Evolutionary conservation across 2,329 filamentous ascomycete genomes (phyloP), one percentile per base, ranked within the genome.

Genomic region (Aureobasidium sp.): DNA sequence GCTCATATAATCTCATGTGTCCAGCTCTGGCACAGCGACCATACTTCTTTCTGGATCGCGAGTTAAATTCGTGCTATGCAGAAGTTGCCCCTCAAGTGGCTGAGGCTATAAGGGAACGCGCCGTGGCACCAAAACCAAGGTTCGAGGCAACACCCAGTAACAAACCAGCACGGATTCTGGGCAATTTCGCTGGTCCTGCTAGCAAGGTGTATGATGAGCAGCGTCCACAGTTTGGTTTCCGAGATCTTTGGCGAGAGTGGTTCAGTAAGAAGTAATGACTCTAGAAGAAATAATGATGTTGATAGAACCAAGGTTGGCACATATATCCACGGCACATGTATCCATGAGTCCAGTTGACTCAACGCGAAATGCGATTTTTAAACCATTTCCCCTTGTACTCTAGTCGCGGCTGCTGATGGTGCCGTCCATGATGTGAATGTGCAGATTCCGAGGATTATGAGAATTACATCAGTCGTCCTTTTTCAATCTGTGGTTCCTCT

Each of bases 1-100:
- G 94, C 29, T 89, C 89, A 15, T 99, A 99, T 78, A 97, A 97
- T 69, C 83, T 97, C 3, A 93, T 96, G 86, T 93, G 94, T 0
- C 94, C 94, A 0, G 87, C 91, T 61, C 81, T 96, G 1, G 92
- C 93, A 2, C 95, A 94, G 76, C 96, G 96, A 74, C 90, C 93
- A 0, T 97, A 97, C 74, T 92, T 91, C 71, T 87, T 82, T 2
- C 83, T 97, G 8, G 84, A 92, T 48, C 85, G 93, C 53, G 94
- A 99, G 75, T 80, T 97, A 17, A 82, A 81, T 34, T 80, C 84
- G 2, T 97, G 92, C 72, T 97, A 87, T 71, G 88, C 91, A 0
- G 92, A 96, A 64, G 87, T 96, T 1, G 93, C 93, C 7, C 91
- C 91, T 0, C 78, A 82, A 51, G 74, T 97, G 4, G 84, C 91